Evolutionary conservation across 169 alveolate species (phyloP).

Genomic region (Cryptosporidium sp.): DNA sequence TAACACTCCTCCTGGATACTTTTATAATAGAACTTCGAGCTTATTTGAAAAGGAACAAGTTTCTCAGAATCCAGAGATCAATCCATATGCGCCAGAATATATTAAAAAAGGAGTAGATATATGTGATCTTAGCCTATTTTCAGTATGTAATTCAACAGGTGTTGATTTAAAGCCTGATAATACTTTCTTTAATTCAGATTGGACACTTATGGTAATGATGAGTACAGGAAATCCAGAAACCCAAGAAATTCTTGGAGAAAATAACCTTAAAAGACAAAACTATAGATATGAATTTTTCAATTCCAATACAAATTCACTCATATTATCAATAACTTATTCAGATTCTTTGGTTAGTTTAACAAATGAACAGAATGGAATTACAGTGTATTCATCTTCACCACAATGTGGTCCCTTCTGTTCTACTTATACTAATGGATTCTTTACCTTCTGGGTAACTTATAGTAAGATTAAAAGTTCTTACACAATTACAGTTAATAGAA

Average conservation of each 20-base stretch:
- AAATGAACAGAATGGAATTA: conserved; percentile 1
- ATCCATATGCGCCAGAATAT: background rate
- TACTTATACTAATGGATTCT: background rate
- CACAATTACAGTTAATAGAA: conserved; percentile 3
- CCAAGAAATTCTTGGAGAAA: background rate
- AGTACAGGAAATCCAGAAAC: conserved; percentile 25
- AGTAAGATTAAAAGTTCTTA: background rate
- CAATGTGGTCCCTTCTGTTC: conserved; percentile 39
- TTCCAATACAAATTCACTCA: background rate
- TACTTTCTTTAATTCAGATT: conserved; percentile 8
- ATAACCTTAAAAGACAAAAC: background rate
- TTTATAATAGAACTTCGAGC: conserved; percentile 6
- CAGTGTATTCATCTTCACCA: conserved; percentile 21
- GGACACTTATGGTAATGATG: conserved; percentile 37
- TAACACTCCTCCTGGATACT: conserved; percentile 34
- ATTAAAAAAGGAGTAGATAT: background rate
- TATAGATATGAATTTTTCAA: conserved; percentile 13
- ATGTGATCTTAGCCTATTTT: background rate
- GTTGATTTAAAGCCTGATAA: background rate
- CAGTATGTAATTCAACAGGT: conserved; percentile 20
- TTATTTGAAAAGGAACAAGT: background rate
- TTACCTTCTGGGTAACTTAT: conserved; percentile 26
- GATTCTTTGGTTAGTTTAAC: background rate
- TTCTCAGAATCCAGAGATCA: background rate
- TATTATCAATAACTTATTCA: conserved; percentile 20